Conservation (phyloP, 1,284 basidiomycete species). For the Ceratobasidium sp. region DNA sequence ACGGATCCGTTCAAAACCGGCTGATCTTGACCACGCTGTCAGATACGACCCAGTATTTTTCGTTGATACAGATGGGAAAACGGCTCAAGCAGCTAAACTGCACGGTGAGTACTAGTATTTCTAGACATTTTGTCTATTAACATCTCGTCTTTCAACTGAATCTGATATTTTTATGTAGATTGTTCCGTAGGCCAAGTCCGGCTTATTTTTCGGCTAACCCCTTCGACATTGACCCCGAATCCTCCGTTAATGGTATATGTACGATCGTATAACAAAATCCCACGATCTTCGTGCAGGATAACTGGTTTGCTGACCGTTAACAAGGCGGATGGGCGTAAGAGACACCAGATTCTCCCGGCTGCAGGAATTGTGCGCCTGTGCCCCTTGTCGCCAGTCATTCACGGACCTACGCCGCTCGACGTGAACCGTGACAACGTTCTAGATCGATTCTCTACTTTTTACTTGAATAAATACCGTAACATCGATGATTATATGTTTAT, state of each 20-base stretch:
- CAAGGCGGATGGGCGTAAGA: not conserved
- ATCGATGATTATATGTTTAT: conserved; percentile 26
- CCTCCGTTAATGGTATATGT: conserved; percentile 12
- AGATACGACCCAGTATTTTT: not conserved
- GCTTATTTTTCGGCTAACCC: conserved; percentile 14
- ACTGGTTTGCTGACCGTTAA: conserved; percentile 4
- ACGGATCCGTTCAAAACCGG: conserved; percentile 17
- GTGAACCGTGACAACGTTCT: not conserved
- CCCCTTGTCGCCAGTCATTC: conserved; percentile 25
- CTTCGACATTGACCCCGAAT: not conserved
- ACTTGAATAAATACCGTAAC: conserved; percentile 37
- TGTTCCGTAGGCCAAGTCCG: conserved; percentile 7
- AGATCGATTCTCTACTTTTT: not conserved
- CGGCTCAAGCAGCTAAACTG: not conserved
- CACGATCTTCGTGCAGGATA: not conserved
- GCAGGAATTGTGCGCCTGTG: conserved; percentile 28
- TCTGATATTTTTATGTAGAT: not conserved
- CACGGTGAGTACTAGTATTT: conserved; percentile 1
- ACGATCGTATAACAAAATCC: not conserved
- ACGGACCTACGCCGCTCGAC: conserved; percentile 4
- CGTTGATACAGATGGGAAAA: not conserved
- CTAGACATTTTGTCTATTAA: not conserved
- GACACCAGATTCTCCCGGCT: not conserved
- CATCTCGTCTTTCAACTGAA: not conserved
- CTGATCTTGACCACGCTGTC: not conserved